A percentile compares a stretch with the other conserved stretches of the same genome.
Conservation (phyloP, 2,329 filamentous ascomycete species). For the Pyrenochaeta sp. region DNA sequence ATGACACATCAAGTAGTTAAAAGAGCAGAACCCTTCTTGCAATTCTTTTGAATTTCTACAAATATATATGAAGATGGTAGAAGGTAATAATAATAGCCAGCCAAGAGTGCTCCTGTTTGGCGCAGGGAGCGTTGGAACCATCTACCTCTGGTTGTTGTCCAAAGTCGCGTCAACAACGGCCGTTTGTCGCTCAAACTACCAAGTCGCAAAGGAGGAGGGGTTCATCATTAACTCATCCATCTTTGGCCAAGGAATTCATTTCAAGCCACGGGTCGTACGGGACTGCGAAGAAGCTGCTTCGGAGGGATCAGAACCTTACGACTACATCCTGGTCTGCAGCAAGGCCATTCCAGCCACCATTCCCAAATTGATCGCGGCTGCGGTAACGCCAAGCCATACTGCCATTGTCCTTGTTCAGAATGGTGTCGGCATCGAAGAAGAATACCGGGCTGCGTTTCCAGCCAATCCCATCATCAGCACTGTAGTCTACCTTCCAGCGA, state of each 20-base stretch:
- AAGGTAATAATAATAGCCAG: conserved; percentile 2
- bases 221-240: conserved; percentile 53
- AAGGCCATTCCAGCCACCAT: conserved; percentile 56
- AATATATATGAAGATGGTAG: not conserved
- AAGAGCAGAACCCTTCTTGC: too few relatives aligned
- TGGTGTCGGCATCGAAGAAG: conserved; percentile 67
- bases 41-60: too few relatives aligned
- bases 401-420: conserved; percentile 69
- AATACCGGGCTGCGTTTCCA: conserved; percentile 61
- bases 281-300: conserved; percentile 48
- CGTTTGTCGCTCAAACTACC: conserved; percentile 57
- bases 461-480: conserved; percentile 63
- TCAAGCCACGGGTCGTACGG: conserved; percentile 47
- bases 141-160: conserved; percentile 54
- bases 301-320: conserved; percentile 42
- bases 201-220: conserved; percentile 50
- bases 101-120: conserved; percentile 52
- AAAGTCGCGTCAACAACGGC: conserved; percentile 53
- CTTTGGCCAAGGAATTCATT: conserved; percentile 46
- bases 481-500: conserved; percentile 64
- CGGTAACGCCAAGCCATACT: conserved; percentile 53
- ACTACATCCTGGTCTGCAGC: conserved; percentile 58
- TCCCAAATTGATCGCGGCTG: conserved; percentile 51
- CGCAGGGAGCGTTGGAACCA: conserved; percentile 53
- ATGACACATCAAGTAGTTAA: too few relatives aligned